Evolutionary conservation across 2,329 filamentous ascomycete species (phyloP), one percentile per base, ranked within the genome.

Genomic region (Thyridium curvatum): DNA sequence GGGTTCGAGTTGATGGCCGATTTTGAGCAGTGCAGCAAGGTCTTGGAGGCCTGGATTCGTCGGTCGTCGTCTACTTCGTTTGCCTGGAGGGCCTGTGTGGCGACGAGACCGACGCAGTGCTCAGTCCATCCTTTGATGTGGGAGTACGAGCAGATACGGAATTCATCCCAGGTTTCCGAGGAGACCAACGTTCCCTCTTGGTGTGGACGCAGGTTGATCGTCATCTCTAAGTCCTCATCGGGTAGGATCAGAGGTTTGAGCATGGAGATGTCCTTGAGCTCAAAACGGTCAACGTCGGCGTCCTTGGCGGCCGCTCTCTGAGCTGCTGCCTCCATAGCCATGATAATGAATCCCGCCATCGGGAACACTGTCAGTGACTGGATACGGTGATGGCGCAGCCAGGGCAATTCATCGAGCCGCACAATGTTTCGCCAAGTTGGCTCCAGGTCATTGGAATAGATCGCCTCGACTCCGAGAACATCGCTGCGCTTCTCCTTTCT

Each of bases 341-440:
- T 73, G 18, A 66, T 62, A 4, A 76, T 51, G 38, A 68, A 73
- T 3, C 70, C 77, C 2, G 72, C 64, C 29, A 74, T 63, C 18
- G 77, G 74, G 50, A 74, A 79, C 28, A 77, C 67, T 3, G 65
- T 68, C 21, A 76, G 54, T 10, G 68, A 73, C 47, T 80, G 74
- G 54, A 82, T 71, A 40, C 59, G 60, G 56, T 81, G 78, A 46
- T 79, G 71, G 33, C 71, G 64, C 6, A 78, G 61, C 62, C 79
- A 82, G 2, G 80, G 72, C 0, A 73, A 49, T 40, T 74, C 68
- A 30, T 71, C 66, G 1, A 66, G 46, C 10, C 61, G 60, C 21
- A 74, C 49, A 17, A 68, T 60, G 41, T 71, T 72, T 30, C 70
- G 59, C 71, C 71, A 75, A 1, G 58, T 65, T 0, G 68, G 68